Evolutionary conservation across 805 yeast species (phyloP).

Genomic region (Yamadazyma laniorum): DNA sequence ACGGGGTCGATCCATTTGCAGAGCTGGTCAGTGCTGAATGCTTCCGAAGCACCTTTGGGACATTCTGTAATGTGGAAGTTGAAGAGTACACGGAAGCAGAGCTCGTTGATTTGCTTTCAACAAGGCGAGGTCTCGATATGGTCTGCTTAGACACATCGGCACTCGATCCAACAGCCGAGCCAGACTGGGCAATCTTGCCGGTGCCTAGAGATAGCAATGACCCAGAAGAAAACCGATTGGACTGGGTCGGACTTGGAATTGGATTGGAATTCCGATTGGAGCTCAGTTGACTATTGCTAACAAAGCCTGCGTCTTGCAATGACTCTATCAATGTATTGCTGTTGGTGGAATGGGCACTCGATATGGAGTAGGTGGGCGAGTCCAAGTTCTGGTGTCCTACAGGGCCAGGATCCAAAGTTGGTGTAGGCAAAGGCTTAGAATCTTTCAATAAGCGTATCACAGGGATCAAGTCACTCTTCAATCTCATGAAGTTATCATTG

Average conservation of each 20-base stretch:
- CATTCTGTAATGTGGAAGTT: constrained; percentile 9
- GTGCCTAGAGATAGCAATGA: constrained; percentile 41
- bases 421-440: constrained; percentile 66
- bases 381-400: constrained; percentile 16
- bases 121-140: constrained; percentile 20
- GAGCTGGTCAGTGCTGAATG: constrained; percentile 14
- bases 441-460: constrained; percentile 62
- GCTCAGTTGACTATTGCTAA: constrained; percentile 5
- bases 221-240: constrained; percentile 38
- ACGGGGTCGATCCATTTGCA: background rate
- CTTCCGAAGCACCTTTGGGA: constrained; percentile 11
- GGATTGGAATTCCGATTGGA: constrained; percentile 15
- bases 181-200: constrained; percentile 31
- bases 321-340: constrained; percentile 12
- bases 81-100: constrained; percentile 26
- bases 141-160: constrained; percentile 8
- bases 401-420: constrained; percentile 46
- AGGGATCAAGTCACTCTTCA: constrained; percentile 66
- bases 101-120: constrained; percentile 21
- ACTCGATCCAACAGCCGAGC: background rate
- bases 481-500: constrained; percentile 51
- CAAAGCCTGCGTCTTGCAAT: constrained; percentile 11
- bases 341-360: constrained; percentile 16
- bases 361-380: constrained; percentile 31
- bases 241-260: constrained; percentile 25